A percentile compares a stretch with the other conserved stretches of the same genome.
Conservation (phyloP, 192 early-diverging fungal species). For the Entomortierella chlamydospora region DNA sequence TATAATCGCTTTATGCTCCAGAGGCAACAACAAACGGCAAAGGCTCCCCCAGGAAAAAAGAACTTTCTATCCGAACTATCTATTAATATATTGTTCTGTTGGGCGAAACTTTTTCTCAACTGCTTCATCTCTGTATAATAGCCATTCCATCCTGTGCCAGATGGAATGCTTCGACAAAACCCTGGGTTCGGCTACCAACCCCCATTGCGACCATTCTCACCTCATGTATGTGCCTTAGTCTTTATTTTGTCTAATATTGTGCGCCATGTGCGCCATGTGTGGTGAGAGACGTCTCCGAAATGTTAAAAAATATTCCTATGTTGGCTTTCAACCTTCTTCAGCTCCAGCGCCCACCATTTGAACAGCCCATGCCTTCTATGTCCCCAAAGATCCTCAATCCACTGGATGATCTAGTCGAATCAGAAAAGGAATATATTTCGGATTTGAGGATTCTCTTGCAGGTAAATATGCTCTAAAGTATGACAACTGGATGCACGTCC, state of each 20-base stretch:
- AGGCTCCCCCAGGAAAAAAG: no score
- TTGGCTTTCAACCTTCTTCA: background rate
- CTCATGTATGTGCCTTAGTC: slow-evolving; percentile 29
- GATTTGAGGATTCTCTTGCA: slow-evolving; percentile 61
- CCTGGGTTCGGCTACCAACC: slow-evolving; percentile 28
- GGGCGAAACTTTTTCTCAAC: background rate
- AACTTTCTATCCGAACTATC: no score
- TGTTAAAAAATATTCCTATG: no score
- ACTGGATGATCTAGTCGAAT: slow-evolving; percentile 61
- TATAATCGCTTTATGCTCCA: background rate
- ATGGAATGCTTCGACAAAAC: slow-evolving; percentile 11
- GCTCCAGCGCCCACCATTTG: slow-evolving; percentile 44
- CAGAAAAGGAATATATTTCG: slow-evolving; percentile 62
- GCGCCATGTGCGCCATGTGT: background rate
- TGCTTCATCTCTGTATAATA: background rate
- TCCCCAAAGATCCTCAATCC: slow-evolving; percentile 44
- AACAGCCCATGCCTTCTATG: slow-evolving; percentile 8
- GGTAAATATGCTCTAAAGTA: slow-evolving; percentile 27
- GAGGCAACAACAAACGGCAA: background rate
- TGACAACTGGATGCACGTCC: no score
- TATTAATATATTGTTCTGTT: no score
- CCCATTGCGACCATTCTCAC: slow-evolving; percentile 35
- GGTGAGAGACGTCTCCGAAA: no score
- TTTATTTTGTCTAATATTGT: background rate
- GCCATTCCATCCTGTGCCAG: slow-evolving; percentile 25